Base-by-base conservation (phyloP, 2,329 filamentous ascomycete genomes). In the Alternaria angustiovoidea region DNA sequence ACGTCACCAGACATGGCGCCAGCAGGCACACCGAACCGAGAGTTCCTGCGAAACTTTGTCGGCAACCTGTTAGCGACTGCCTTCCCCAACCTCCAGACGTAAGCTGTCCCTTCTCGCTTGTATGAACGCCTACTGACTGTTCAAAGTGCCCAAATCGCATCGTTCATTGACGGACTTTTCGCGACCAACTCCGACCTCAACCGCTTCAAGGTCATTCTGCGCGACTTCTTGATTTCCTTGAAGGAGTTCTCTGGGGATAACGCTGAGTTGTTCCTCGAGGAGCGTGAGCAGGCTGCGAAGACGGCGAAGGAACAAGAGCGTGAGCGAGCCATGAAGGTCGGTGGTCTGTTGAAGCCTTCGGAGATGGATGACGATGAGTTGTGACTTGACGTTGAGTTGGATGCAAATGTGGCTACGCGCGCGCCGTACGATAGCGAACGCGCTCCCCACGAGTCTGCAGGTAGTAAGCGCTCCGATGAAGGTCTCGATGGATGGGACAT, bases 221-320 rank as follows among this genome's bases (percentile, higher is more conserved):
- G 95, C 67, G 95, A 99, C 81, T 99, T 99, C 87, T 83, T 99
- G 69, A 96, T 99, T 72, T 96, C 94, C 22, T 85, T 99, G 69
- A 97, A 97, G 82, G 96, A 99, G 80, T 99, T 98, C 73, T 89
- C 93, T 1, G 95, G 92, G 53, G 95, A 99, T 80, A 97, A 98
- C 72, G 88, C 94, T 1, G 95, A 99, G 75, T 86, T 99, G 9
- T 99, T 91, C 80, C 89, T 91, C 4, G 94, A 97, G 59, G 95
- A 99, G 79, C 93, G 96, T 79, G 95, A 99, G 80, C 91, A 96
- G 79, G 93, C 93, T 65, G 90, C 94, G 62, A 89, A 88, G 66
- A 92, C 94, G 70, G 92, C 91, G 47, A 93, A 94, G 78, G 89
- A 91, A 49, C 91, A 93, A 22, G 96, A 99, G 78, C 89, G 94